Percentiles rank a stretch among this genome's conserved stretches.
These are phyloP conservation scores for Mangifera indica DNA, from an alignment of 345 rosid genomes.

Conservation along the genomic window DNA sequence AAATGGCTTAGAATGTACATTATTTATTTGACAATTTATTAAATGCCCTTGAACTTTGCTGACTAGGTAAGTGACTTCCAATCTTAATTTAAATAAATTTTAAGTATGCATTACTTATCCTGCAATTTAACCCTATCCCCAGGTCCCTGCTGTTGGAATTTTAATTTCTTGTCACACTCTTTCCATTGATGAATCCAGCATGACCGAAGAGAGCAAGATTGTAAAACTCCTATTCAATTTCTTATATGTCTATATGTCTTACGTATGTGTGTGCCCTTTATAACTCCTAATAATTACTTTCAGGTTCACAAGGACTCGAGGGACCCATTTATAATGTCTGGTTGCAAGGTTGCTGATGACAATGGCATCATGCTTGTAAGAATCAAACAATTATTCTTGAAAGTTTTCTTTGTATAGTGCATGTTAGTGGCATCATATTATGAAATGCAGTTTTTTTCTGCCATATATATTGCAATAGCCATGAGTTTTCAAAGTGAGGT, in stretches of 20 bases:
- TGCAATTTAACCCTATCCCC: background rate
- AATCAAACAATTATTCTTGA: background rate
- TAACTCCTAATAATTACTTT: constrained; percentile 20
- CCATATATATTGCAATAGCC: too few species aligned
- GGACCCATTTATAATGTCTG: constrained; percentile 94
- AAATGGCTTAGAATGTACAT: too few species aligned
- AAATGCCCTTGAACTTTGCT: too few species aligned
- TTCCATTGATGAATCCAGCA: constrained; percentile 95
- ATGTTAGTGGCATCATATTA: background rate
- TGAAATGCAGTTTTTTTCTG: background rate
- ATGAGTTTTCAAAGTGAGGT: too few species aligned
- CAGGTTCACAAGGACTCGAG: constrained; percentile 81
- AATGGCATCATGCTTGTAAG: constrained; percentile 88
- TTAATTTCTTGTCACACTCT: constrained; percentile 79
- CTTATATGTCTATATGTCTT: too few species aligned
- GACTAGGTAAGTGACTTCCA: too few species aligned
- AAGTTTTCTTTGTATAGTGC: background rate
- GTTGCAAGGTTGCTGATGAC: constrained; percentile 99
- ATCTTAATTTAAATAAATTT: too few species aligned
- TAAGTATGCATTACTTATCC: background rate
- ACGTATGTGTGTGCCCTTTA: background rate
- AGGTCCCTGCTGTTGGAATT: constrained; percentile 99
- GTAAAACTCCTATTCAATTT: constrained; percentile 37
- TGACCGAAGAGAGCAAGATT: constrained; percentile 99
- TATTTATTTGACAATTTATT: background rate